Percentiles rank a stretch among this genome's conserved stretches.
Evolutionary conservation across 2,329 filamentous ascomycete species (phyloP).

Genomic region (Hyphodiscus sp.): DNA sequence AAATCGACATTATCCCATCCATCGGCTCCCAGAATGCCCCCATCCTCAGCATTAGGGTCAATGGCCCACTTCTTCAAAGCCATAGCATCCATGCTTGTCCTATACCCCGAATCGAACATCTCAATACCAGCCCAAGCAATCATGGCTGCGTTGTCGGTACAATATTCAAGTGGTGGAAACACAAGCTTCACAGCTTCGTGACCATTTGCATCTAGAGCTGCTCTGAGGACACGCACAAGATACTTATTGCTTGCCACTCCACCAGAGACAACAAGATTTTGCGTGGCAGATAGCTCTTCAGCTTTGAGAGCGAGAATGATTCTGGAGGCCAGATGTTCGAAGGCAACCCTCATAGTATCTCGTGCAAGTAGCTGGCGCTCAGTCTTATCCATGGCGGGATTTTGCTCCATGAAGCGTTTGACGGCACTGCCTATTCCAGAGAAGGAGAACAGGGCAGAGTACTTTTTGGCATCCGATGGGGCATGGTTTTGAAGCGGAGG

Average conservation of each 20-base stretch:
- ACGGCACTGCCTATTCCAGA: constrained; percentile 62
- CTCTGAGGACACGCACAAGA: constrained; percentile 58
- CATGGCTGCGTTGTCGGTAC: constrained; percentile 97
- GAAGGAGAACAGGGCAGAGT: constrained; percentile 57
- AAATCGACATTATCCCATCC: constrained; percentile 38
- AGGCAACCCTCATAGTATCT: constrained; percentile 71
- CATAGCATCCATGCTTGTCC: constrained; percentile 52
- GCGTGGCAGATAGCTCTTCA: constrained; percentile 28
- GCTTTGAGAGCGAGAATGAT: constrained; percentile 61
- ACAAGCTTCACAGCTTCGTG: constrained; percentile 54
- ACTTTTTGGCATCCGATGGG: constrained; percentile 32
- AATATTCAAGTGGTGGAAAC: constrained; percentile 70
- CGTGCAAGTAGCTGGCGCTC: constrained; percentile 66
- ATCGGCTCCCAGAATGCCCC: constrained; percentile 58
- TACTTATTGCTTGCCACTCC: constrained; percentile 85
- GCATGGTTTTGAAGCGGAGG: constrained; percentile 56
- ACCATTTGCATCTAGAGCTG: constrained; percentile 58
- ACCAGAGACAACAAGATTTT: constrained; percentile 74
- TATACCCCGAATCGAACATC: constrained; percentile 78
- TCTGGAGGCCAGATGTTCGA: constrained; percentile 78
- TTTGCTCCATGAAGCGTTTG: constrained; percentile 45
- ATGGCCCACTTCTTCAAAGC: constrained; percentile 68
- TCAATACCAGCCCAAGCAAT: constrained; percentile 90
- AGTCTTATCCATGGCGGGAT: constrained; percentile 39
- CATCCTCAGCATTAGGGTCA: constrained; percentile 52